Percentiles rank a stretch among this genome's conserved stretches.
Conservation (phyloP, 2,329 filamentous ascomycete species). For the Diaporthe citrichinensis region DNA sequence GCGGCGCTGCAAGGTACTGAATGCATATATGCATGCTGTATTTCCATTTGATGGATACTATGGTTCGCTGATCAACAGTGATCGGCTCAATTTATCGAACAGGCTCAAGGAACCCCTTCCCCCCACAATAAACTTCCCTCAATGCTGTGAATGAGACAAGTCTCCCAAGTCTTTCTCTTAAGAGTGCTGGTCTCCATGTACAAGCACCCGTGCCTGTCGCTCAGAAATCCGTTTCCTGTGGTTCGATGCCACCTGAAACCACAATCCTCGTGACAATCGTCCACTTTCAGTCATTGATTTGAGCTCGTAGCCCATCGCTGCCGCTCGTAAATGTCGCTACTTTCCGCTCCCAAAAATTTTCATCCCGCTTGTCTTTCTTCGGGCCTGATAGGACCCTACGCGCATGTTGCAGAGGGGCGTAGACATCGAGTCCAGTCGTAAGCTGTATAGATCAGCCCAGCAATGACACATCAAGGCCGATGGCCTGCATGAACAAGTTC, state of each 20-base stretch:
- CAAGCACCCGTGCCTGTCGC: conserved; percentile 5
- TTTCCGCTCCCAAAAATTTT: background rate
- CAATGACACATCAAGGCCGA: conserved; percentile 95
- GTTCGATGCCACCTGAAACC: conserved; percentile 21
- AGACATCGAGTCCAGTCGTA: background rate
- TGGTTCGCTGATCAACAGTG: conserved; percentile 28
- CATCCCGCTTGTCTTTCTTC: background rate
- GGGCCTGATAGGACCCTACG: background rate
- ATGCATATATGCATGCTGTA: conserved; percentile 27
- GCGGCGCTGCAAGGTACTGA: conserved; percentile 5
- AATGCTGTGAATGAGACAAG: conserved; percentile 20
- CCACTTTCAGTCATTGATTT: conserved; percentile 1
- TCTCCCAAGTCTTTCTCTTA: conserved; percentile 8
- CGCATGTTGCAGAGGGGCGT: background rate
- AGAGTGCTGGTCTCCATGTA: conserved; percentile 28
- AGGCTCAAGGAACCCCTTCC: background rate
- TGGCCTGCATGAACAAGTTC: conserved; percentile 98
- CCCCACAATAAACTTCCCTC: conserved; percentile 1
- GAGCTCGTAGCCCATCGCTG: conserved; percentile 5
- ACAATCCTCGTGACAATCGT: conserved; percentile 11
- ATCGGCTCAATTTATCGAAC: conserved; percentile 24
- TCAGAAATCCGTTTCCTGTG: conserved; percentile 4
- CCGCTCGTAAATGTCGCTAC: background rate
- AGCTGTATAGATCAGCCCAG: conserved; percentile 54
- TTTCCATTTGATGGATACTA: conserved; percentile 25